phyloP scores from a whole-genome alignment of 805 yeast species.

The Nakazawaea wyomingensis region DNA sequence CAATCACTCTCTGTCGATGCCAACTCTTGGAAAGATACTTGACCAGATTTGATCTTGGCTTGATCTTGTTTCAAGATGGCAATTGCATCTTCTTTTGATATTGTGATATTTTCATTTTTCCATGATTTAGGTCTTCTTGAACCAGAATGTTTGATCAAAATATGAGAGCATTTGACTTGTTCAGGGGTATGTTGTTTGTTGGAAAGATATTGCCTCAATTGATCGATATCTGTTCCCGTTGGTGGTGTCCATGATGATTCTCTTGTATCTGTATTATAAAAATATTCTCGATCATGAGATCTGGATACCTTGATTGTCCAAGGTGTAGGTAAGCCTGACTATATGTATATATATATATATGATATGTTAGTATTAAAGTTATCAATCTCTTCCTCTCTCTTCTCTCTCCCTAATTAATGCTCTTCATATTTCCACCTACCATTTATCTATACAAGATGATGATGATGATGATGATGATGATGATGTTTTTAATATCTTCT shows the following conservation, averaged over 20 bases:
- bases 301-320: conserved; percentile 81
- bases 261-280: conserved; percentile 59
- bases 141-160: conserved; percentile 76
- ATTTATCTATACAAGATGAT: too few species aligned
- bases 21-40: conserved; percentile 58
- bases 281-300: conserved; percentile 83
- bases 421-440: too few species aligned
- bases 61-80: conserved; percentile 54
- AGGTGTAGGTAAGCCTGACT: conserved; percentile 73
- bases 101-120: conserved; percentile 72
- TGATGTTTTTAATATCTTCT: too few species aligned
- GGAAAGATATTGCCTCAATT: conserved; percentile 53
- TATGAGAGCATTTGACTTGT: conserved; percentile 74
- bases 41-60: conserved; percentile 57
- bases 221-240: conserved; percentile 62
- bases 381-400: too few species aligned
- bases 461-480: too few species aligned
- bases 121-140: conserved; percentile 91
- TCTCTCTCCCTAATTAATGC: too few species aligned
- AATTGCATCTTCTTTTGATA: conserved; percentile 79
- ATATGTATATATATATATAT: too few species aligned
- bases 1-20: conserved; percentile 88
- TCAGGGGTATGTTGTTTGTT: conserved; percentile 44
- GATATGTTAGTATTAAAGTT: too few species aligned
- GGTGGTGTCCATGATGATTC: conserved; percentile 93